These are phyloP conservation scores for Pneumocystis wakefieldiae DNA, from an alignment of 1,139 yeast genomes.

Conservation along the genomic window DNA sequence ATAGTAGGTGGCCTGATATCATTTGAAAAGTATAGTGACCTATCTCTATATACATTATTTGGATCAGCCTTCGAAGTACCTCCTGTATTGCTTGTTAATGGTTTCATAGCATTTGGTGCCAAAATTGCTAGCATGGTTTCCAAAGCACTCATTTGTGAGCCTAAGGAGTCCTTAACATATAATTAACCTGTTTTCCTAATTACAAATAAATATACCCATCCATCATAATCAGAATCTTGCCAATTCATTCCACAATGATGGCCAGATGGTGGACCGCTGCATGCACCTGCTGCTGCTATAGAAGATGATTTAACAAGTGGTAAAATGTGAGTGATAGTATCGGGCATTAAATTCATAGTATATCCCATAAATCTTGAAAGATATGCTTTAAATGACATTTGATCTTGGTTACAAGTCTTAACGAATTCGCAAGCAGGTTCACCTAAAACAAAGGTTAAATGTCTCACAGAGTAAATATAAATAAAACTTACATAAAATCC, in stretches of 20 bases:
- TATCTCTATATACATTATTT: conserved; percentile 20
- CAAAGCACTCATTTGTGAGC: conserved; percentile 65
- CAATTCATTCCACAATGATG: conserved; percentile 64
- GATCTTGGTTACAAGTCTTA: conserved; percentile 53
- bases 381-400: conserved; percentile 61
- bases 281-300: conserved; percentile 51
- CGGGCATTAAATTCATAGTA: conserved; percentile 44
- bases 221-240: conserved; percentile 21
- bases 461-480: background rate
- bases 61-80: conserved; percentile 31
- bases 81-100: conserved; percentile 32
- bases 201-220: background rate
- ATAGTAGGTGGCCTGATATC: conserved; percentile 31
- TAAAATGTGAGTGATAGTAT: conserved; percentile 31
- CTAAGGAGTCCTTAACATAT: conserved; percentile 36
- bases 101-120: conserved; percentile 27
- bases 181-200: background rate
- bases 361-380: conserved; percentile 51
- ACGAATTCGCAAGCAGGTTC: conserved; percentile 57
- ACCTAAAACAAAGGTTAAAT: conserved; percentile 25
- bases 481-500: background rate
- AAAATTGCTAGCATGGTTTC: conserved; percentile 45
- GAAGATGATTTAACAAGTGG: conserved; percentile 40
- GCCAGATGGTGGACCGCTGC: conserved; percentile 62
- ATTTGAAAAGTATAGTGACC: conserved; percentile 5